Conservation (phyloP, 208 protist species). For the Chromosphaera perkinsii region DNA sequence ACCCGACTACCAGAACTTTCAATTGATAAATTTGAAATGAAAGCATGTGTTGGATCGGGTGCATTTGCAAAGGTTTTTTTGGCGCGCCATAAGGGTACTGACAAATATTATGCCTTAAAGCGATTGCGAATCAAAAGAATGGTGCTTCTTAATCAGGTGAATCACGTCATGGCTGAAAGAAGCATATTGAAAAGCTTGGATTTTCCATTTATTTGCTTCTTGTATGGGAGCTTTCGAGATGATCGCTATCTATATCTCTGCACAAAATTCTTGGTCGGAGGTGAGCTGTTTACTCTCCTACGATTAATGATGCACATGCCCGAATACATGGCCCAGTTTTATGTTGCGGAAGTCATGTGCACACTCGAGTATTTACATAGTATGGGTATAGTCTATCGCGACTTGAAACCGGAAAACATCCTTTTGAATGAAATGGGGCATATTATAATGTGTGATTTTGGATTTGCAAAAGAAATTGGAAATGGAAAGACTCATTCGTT, state of each 20-base stretch:
- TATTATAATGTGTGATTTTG: slow-evolving; percentile 14
- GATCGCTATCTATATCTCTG: neutral
- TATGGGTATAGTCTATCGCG: slow-evolving; percentile 28
- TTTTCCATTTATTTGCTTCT: neutral
- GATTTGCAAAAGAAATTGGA: slow-evolving; percentile 6
- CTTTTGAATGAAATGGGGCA: slow-evolving; percentile 23
- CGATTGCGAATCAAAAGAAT: neutral
- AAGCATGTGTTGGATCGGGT: too few species aligned
- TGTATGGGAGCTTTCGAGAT: slow-evolving; percentile 2
- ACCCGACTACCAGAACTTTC: too few species aligned
- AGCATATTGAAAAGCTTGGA: neutral
- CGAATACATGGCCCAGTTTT: slow-evolving; percentile 5
- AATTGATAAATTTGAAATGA: too few species aligned
- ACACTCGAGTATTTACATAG: slow-evolving; percentile 31
- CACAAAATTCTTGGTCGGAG: neutral
- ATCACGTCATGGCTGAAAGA: slow-evolving; percentile 1
- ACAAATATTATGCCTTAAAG: neutral
- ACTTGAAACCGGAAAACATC: slow-evolving; percentile 37
- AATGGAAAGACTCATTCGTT: slow-evolving; percentile 14
- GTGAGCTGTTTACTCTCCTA: slow-evolving; percentile 1
- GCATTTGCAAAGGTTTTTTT: slow-evolving; percentile 2
- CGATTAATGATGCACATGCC: neutral
- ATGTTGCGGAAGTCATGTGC: slow-evolving; percentile 5
- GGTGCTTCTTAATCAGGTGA: neutral
- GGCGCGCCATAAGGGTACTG: neutral